Evolutionary conservation across 1,284 basidiomycete species (phyloP).

Genomic region (Ceraceosorus guamensis): DNA sequence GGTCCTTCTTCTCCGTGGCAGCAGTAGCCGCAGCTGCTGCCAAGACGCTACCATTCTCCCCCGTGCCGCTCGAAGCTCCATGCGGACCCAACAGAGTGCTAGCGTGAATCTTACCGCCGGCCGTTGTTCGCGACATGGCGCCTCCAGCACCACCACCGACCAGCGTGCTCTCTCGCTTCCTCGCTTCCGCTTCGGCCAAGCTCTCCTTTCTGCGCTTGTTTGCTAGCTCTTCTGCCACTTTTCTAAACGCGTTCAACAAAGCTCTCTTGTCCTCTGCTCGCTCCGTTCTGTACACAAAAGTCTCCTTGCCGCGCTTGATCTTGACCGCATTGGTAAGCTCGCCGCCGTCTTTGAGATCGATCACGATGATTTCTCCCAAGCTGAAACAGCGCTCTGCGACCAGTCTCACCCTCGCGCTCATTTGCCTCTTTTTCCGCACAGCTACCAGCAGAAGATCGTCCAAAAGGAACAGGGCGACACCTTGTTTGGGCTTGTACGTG

Average conservation of each 20-base stretch:
- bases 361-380: constrained; percentile 80
- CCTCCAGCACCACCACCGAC: constrained; percentile 7
- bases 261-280: constrained; percentile 74
- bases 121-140: background rate
- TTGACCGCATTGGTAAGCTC: constrained; percentile 94
- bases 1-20: constrained; percentile 33
- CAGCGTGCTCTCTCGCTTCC: constrained; percentile 22
- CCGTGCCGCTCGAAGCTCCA: background rate
- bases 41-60: constrained; percentile 3
- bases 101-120: constrained; percentile 6
- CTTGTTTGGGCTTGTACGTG: constrained; percentile 84
- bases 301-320: constrained; percentile 84
- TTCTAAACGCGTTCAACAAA: constrained; percentile 75
- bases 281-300: constrained; percentile 83
- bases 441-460: constrained; percentile 88
- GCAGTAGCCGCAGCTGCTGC: constrained; percentile 22
- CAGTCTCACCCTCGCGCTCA: constrained; percentile 56
- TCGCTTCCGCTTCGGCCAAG: constrained; percentile 51
- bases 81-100: too few species aligned
- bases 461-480: constrained; percentile 79
- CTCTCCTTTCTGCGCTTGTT: constrained; percentile 84
- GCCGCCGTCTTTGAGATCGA: constrained; percentile 89
- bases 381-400: constrained; percentile 90
- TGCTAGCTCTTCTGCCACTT: constrained; percentile 82
- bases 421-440: constrained; percentile 52